Evolutionary conservation across 2,329 filamentous ascomycete species (phyloP).

Genomic region (Paraphaeosphaeria minitans): DNA sequence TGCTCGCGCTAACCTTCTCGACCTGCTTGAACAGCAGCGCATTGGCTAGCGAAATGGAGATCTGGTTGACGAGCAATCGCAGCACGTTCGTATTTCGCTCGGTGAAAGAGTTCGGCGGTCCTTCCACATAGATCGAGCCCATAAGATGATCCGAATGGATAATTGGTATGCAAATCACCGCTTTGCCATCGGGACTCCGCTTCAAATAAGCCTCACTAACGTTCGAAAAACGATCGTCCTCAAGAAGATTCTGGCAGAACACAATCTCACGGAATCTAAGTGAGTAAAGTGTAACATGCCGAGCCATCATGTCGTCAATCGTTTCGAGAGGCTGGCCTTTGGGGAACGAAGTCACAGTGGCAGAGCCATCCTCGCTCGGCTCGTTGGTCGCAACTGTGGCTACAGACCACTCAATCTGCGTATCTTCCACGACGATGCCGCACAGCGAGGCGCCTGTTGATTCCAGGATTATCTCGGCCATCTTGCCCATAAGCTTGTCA

Average conservation of each 20-base stretch:
- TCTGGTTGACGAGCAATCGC: constrained; percentile 76
- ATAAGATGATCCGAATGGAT: constrained; percentile 73
- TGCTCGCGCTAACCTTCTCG: constrained; percentile 78
- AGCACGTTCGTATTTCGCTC: constrained; percentile 64
- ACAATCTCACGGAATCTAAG: constrained; percentile 77
- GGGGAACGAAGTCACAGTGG: constrained; percentile 64
- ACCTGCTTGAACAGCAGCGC: constrained; percentile 69
- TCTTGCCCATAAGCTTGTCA: constrained; percentile 76
- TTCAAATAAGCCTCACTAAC: constrained; percentile 72
- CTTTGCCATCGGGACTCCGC: constrained; percentile 71
- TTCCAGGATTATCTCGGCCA: constrained; percentile 80
- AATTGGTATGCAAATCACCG: constrained; percentile 81
- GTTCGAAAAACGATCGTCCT: constrained; percentile 78
- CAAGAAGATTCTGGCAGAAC: constrained; percentile 73
- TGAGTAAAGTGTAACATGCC: constrained; percentile 77
- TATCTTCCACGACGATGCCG: constrained; percentile 75
- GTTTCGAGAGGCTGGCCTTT: constrained; percentile 68
- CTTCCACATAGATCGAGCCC: constrained; percentile 78
- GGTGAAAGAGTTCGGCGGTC: constrained; percentile 77
- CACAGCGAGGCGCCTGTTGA: constrained; percentile 76
- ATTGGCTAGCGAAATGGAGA: constrained; percentile 68
- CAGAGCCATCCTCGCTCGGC: constrained; percentile 25
- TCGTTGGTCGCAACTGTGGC: constrained; percentile 76
- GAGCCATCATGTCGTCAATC: constrained; percentile 69
- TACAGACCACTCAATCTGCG: constrained; percentile 69